Base-by-base conservation (phyloP, 169 alveolate species). In the Cryptosporidium sp. region DNA sequence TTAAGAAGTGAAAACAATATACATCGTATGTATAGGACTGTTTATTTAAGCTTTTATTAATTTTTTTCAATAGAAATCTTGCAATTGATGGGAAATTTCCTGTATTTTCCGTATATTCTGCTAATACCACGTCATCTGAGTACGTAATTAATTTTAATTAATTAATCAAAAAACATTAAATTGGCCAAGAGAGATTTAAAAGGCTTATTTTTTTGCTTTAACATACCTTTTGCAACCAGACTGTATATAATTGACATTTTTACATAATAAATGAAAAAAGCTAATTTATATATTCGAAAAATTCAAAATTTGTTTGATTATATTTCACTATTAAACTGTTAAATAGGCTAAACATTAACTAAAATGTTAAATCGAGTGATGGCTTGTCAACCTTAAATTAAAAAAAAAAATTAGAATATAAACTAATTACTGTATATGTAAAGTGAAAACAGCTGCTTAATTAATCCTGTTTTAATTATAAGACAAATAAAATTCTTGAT, bases 41-140 rank as follows among this genome's bases (percentile, higher is more conserved):
- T 23, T 74, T 74, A 39, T 16, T 59, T 35, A 52, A 50, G 43
- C 37, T 58, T 35, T 58, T 55, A 41, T 74, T 61, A n/a, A 74
- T 74, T 39, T 74, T 52, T 61, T 74, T 74, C 26, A 74, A 37
- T 1, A 74, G 71, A 39, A 74, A 61, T 39, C 86, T 74, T 23
- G 86, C 70, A 29, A 74, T 74, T 58, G 86, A 58, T 33, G 86
- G 71, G 39, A 74, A 74, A 61, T 74, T 74, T 6, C 86, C 86
- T 18, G 58, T 61, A 37, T 43, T 74, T 58, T 74, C 86, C 10
- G 86, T 74, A 31, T 74, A 74, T 35, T 74, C 86, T 74, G 86
- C 86, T n/a, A 74, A 18, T 1, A 74, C 71, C 45, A 43, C 43
- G 26, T 74, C 50, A 58, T 61, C 86, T 74, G 41, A 14, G 14